These are phyloP conservation scores for Magnusiomyces ingens DNA, from an alignment of 1,139 yeast genomes.

Conservation along the genomic window DNA sequence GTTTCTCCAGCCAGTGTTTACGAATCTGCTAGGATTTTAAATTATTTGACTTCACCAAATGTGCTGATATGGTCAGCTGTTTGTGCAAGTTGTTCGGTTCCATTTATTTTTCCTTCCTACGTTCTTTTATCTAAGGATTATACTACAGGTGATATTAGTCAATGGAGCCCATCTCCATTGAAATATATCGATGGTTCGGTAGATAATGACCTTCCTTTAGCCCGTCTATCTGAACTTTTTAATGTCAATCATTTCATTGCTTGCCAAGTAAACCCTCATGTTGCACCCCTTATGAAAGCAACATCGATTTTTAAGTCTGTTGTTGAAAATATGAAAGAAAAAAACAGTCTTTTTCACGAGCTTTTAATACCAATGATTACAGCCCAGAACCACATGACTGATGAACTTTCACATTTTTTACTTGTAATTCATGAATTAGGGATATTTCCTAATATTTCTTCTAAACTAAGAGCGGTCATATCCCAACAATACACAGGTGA, in stretches of 20 bases:
- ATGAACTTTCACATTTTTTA: constrained; percentile 72
- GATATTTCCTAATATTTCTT: constrained; percentile 60
- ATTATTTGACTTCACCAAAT: constrained; percentile 91
- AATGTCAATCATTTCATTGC: constrained; percentile 96
- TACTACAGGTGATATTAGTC: constrained; percentile 53
- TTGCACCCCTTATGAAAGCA: constrained; percentile 66
- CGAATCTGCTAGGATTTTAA: constrained; percentile 65
- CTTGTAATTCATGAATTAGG: constrained; percentile 72
- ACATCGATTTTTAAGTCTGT: not conserved
- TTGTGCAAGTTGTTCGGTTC: constrained; percentile 92
- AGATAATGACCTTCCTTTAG: constrained; percentile 85
- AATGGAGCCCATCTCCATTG: constrained; percentile 79
- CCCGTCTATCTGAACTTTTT: constrained; percentile 88
- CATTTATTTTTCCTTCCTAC: constrained; percentile 83
- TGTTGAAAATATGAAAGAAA: not conserved
- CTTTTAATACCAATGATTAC: constrained; percentile 22
- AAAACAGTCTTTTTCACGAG: constrained; percentile 26
- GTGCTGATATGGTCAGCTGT: constrained; percentile 93
- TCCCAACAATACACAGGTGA: constrained; percentile 91
- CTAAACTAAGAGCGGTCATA: constrained; percentile 66
- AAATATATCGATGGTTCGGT: constrained; percentile 95
- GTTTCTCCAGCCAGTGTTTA: constrained; percentile 65
- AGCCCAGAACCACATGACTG: constrained; percentile 52
- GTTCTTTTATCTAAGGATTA: constrained; percentile 80
- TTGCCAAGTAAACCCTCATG: constrained; percentile 95